phyloP scores from a whole-genome alignment of 2,329 filamentous ascomycete genomes.

The Aspergillus amoenus region DNA sequence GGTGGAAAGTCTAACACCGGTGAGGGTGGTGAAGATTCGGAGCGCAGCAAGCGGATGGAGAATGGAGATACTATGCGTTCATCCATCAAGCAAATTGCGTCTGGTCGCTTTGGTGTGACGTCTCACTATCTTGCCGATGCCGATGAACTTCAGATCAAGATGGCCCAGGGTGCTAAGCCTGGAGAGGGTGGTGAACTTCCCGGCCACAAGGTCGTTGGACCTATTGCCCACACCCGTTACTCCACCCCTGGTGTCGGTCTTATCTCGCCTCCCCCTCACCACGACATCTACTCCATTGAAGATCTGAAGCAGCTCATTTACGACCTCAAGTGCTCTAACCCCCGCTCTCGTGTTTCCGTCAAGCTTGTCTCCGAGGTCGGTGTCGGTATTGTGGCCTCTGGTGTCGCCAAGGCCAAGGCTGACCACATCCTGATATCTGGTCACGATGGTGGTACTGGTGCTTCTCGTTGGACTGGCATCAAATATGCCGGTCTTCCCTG shows the following conservation, averaged over 20 bases:
- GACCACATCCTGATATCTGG: slow-evolving; percentile 96
- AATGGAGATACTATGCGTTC: slow-evolving; percentile 97
- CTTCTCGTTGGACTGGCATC: slow-evolving; percentile 97
- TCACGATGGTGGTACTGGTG: slow-evolving; percentile 94
- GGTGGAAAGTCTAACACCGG: slow-evolving; percentile 97
- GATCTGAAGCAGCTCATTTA: slow-evolving; percentile 98
- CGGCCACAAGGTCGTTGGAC: slow-evolving; percentile 92
- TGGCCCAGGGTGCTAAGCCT: slow-evolving; percentile 97
- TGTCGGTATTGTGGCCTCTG: slow-evolving; percentile 94
- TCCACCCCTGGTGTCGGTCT: slow-evolving; percentile 95
- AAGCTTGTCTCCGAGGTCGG: slow-evolving; percentile 97
- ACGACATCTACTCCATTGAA: slow-evolving; percentile 98
- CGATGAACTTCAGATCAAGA: slow-evolving; percentile 97
- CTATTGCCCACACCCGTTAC: slow-evolving; percentile 90
- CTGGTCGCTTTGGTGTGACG: slow-evolving; percentile 93
- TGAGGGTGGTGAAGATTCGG: slow-evolving; percentile 93
- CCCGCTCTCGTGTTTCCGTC: slow-evolving; percentile 86
- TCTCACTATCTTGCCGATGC: slow-evolving; percentile 92
- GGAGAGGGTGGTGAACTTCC: slow-evolving; percentile 97
- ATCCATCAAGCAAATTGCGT: slow-evolving; percentile 96
- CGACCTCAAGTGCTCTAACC: slow-evolving; percentile 94
- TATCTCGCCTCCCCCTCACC: slow-evolving; percentile 92
- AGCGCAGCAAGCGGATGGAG: slow-evolving; percentile 79
- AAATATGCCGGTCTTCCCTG: slow-evolving; percentile 96
- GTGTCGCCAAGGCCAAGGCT: slow-evolving; percentile 95